Base-by-base conservation (phyloP, 2,329 filamentous ascomycete genomes). In the Colletotrichum graminicola region DNA sequence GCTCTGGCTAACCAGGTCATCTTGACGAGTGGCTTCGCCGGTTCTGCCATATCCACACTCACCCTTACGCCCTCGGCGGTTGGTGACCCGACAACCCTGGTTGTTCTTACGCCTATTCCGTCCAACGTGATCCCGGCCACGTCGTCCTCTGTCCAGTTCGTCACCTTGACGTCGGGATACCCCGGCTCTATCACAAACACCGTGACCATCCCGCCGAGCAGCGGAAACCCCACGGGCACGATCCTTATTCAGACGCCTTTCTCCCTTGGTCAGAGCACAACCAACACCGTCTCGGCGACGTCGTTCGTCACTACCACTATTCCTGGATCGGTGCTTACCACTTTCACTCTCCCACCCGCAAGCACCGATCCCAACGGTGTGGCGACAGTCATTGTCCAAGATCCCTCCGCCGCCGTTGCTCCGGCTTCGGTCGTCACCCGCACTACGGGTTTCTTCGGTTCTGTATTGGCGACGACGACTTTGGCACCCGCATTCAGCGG, bases 81-180 rank as follows among this genome's bases (percentile, higher is more conserved):
- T 4, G 69, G 69, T 29, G 65, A 72, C 7, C 65, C 69, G 21
- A 59, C 65, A 12, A 72, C 69, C 2, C n/a, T 68, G 65, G 66
- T 72, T 12, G 39, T 72, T 5, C 59, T 72, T 10, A 68, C 66
- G 11, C 69, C 69, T 4, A 63, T 47, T 12, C 29, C 32, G 10
- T 7, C 56, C 23, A 49, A 34, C 29, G 65, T 6, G 18, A 12
- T 16, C 11, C 47, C 62, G 12, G 14, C 52, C 5, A 29, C 43
- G 10, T 47, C 65, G 21, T 39, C 65, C 16, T 49, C 57, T 2
- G 34, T 59, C 14, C 18, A 47, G 29, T 55, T 39, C 26, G 21
- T 62, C 18, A 67, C 65, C 16, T 21, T 49, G 14, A 67, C 65
- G 10, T 32, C 21, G 39, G 65, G 65, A 1, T 67, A 62, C 26